These are phyloP conservation scores for Penicillium griseofulvum DNA, from an alignment of 2,329 filamentous ascomycete species.

Conservation along the genomic window DNA sequence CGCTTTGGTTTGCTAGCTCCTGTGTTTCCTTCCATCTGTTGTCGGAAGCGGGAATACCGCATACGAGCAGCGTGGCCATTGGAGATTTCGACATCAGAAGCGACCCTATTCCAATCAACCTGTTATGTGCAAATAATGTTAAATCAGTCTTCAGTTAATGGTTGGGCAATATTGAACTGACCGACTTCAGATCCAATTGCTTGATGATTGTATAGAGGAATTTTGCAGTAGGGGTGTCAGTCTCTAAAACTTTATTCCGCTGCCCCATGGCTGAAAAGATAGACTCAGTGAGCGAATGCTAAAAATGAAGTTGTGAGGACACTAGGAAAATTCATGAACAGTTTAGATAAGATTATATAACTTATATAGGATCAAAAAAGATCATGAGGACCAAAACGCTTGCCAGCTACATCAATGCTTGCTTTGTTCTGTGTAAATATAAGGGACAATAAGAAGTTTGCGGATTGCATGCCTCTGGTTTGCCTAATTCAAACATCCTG, in stretches of 20 bases:
- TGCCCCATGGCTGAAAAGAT: conserved; percentile 30
- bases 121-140: conserved; percentile 19
- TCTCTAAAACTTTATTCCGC: conserved; percentile 46
- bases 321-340: neutral
- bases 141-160: conserved; percentile 4
- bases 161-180: neutral
- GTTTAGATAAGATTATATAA: neutral
- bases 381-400: neutral
- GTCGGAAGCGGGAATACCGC: conserved; percentile 55
- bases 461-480: neutral
- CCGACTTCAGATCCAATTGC: conserved; percentile 54
- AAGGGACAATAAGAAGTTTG: neutral
- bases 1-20: conserved; percentile 29
- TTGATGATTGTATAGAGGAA: conserved; percentile 58
- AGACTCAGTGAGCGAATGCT: neutral
- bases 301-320: neutral
- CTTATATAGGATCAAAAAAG: neutral
- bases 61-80: conserved; percentile 59
- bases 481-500: neutral
- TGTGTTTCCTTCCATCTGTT: conserved; percentile 50
- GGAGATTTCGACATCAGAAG: conserved; percentile 50
- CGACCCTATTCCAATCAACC: conserved; percentile 56
- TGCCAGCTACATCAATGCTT: neutral
- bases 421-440: neutral
- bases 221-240: conserved; percentile 50